Evolutionary conservation across 1,284 basidiomycete species (phyloP).

Genomic region (Rhodofomes roseus): DNA sequence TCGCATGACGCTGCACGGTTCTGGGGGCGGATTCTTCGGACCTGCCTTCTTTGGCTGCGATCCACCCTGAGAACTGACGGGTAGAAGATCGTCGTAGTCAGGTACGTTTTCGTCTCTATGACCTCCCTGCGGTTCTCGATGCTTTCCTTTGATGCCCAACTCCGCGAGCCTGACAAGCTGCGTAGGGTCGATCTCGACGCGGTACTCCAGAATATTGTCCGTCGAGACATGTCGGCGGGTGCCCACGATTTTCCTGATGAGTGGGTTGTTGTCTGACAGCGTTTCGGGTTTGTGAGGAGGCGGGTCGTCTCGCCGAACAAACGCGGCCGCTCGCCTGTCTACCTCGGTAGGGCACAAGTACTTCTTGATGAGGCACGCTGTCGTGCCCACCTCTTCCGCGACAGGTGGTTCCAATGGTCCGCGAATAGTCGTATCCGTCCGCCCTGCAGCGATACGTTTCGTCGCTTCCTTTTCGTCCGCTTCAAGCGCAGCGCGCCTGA

Average conservation of each 20-base stretch:
- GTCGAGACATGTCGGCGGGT: slow-evolving; percentile 37
- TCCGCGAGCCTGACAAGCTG: slow-evolving; percentile 37
- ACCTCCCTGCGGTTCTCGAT: slow-evolving; percentile 21
- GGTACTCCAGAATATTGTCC: slow-evolving; percentile 40
- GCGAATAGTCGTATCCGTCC: slow-evolving; percentile 17
- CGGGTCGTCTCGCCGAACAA: slow-evolving; percentile 28
- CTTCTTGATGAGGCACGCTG: slow-evolving; percentile 13
- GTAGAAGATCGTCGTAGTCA: slow-evolving; percentile 4
- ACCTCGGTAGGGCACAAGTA: slow-evolving; percentile 26
- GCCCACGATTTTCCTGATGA: slow-evolving; percentile 32
- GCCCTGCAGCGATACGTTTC: slow-evolving; percentile 17
- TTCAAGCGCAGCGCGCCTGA: slow-evolving; percentile 39
- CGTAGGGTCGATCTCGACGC: slow-evolving; percentile 36
- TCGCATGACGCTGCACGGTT: slow-evolving; percentile 30
- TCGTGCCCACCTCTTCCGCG: slow-evolving; percentile 32
- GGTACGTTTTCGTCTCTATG: slow-evolving; percentile 15
- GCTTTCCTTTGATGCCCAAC: slow-evolving; percentile 36
- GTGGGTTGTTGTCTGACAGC: slow-evolving; percentile 25
- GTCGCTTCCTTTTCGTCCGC: slow-evolving; percentile 33
- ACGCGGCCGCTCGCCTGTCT: slow-evolving; percentile 31
- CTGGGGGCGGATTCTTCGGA: slow-evolving; percentile 23
- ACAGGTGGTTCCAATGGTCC: slow-evolving; percentile 18
- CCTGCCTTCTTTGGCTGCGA: slow-evolving; percentile 11
- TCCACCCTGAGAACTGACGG: not conserved
- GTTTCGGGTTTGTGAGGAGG: not conserved